Evolutionary conservation across 768 basidiomycete species (phyloP), one percentile per base, ranked within the genome.

Genomic region (Podaxis sp.): DNA sequence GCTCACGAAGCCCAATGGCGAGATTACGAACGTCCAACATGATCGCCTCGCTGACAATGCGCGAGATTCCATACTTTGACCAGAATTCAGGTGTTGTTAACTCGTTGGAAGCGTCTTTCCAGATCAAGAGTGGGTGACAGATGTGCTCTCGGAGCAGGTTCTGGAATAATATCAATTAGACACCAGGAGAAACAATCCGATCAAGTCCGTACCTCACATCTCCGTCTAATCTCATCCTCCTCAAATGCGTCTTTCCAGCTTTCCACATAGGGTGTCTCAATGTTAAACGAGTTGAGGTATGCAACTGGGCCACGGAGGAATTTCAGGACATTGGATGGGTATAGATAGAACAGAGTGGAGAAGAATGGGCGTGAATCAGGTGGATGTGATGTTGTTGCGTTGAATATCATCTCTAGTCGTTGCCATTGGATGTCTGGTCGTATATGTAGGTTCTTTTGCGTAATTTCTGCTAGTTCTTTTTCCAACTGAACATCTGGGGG

Each of bases 331-430:
- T 95, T 97, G 73, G 88, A 90, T 1, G 95, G 95, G 76, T 92
- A 97, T 51, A 95, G 83, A 67, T 93, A 95, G 74, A 95, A 96
- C 62, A 97, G 77, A 48, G 81, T 81, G 1, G 88, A 87, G 74
- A 94, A 94, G 67, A 84, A 91, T 47, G 76, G 80, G 18, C 84
- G 80, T 14, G 85, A 80, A 3, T 84, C 82, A 16, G 91, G 89
- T 1, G 83, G 74, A 28, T 76, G 72, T 13, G 84, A 79, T n/a
- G 77, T 71, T 1, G 77, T 77, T 9, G 79, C 75, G 63, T 81
- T 76, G 68, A 90, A 85, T 1, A 84, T 78, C 65, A 78, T 76
- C 52, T 89, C 85, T 27, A 91, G 77, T 37, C 85, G 81, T 62
- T 84, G 73, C 91, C 91, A 93, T 18, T 78, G 68, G n/a, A 89